Evolutionary conservation across 2,329 filamentous ascomycete species (phyloP).

Genomic region (Verticillium longisporum): DNA sequence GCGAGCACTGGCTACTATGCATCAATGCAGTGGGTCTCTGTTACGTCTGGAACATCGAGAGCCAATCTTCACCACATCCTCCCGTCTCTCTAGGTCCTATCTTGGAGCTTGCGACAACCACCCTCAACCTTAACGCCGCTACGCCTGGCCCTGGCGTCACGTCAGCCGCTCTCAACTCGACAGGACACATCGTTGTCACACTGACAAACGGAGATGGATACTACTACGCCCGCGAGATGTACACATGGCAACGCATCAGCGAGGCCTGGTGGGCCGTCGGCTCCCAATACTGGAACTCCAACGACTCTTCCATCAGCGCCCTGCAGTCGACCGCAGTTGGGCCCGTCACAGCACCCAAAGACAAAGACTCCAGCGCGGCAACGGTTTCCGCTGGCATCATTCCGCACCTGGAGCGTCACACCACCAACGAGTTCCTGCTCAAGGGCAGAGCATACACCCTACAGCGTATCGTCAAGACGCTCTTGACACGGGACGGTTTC

Average conservation of each 20-base stretch:
- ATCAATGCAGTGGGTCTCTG: conserved; percentile 84
- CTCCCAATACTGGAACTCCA: conserved; percentile 98
- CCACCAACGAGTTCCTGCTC: conserved; percentile 84
- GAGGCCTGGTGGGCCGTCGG: conserved; percentile 98
- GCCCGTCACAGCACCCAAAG: conserved; percentile 39
- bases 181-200: conserved; percentile 80
- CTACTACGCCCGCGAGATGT: conserved; percentile 79
- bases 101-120: conserved; percentile 76
- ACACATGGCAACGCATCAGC: conserved; percentile 88
- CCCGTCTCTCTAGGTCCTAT: conserved; percentile 85
- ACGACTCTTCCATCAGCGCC: conserved; percentile 80
- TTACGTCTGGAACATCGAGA: conserved; percentile 89
- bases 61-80: conserved; percentile 76
- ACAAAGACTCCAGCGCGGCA: conserved; percentile 39
- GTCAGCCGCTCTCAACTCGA: conserved; percentile 83
- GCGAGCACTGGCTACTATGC: conserved; percentile 82
- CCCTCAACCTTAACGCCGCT: conserved; percentile 67
- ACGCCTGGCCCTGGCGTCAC: conserved; percentile 79
- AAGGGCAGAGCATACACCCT: conserved; percentile 89
- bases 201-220: conserved; percentile 94
- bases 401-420: conserved; percentile 87
- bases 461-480: conserved; percentile 81
- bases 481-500: conserved; percentile 83
- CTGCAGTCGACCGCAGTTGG: conserved; percentile 66
- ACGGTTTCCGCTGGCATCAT: conserved; percentile 86